A percentile compares a stretch with the other conserved stretches of the same genome.
These are phyloP conservation scores for Coprinellus aureogranulatus DNA, from an alignment of 768 basidiomycete genomes.

Conservation along the genomic window DNA sequence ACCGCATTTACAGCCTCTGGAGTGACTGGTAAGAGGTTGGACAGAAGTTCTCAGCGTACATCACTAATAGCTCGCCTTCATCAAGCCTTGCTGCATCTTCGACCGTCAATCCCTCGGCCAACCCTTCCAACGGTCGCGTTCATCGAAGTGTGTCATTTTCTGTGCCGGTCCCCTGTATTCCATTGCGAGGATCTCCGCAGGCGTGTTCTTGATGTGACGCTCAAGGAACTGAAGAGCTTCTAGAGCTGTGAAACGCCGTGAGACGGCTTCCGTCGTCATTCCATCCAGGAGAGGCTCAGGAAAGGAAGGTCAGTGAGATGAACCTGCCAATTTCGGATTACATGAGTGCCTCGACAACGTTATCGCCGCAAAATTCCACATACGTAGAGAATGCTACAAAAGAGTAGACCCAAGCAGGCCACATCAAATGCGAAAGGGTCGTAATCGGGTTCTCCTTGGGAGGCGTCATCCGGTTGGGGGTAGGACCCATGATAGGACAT, in stretches of 20 bases:
- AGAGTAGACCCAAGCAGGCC: slow-evolving; percentile 14
- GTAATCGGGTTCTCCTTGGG: slow-evolving; percentile 23
- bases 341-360: neutral
- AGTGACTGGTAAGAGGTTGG: too few species aligned
- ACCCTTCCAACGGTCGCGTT: too few species aligned
- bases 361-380: neutral
- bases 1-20: too few species aligned
- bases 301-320: slow-evolving; percentile 35
- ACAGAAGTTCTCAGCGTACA: too few species aligned
- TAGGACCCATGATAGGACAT: neutral
- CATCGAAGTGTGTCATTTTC: too few species aligned
- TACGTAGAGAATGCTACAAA: slow-evolving; percentile 4
- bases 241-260: slow-evolving; percentile 26
- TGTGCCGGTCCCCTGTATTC: too few species aligned
- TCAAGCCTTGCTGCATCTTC: too few species aligned
- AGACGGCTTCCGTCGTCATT: neutral
- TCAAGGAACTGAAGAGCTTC: slow-evolving; percentile 16
- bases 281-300: slow-evolving; percentile 37
- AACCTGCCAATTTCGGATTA: slow-evolving; percentile 12
- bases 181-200: too few species aligned
- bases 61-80: too few species aligned
- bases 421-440: slow-evolving; percentile 27
- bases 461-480: slow-evolving; percentile 13
- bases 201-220: too few species aligned
- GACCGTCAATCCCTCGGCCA: too few species aligned